Percentiles rank a stretch among this genome's conserved stretches.
Conservation (phyloP, 176 grass and related monocot genomes). For the Oryza glumipatula region DNA sequence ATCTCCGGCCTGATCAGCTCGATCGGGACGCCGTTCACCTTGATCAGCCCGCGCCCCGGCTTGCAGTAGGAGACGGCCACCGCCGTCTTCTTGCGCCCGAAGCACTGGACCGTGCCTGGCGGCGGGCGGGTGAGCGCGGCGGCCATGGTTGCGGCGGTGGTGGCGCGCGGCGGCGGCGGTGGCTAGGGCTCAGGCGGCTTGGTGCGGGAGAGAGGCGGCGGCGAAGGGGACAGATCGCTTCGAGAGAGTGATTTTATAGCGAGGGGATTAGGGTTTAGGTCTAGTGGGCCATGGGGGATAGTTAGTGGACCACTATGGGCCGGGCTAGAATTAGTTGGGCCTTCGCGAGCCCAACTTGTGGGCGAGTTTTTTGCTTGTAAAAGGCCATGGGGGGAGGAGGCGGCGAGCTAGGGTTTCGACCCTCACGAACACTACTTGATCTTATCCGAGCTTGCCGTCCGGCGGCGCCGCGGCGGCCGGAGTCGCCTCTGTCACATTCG, state of each 20-base stretch:
- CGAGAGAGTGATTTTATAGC: constrained; percentile 4
- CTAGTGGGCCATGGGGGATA: background rate
- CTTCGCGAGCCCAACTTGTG: background rate
- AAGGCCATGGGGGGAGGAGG: background rate
- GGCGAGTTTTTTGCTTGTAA: background rate
- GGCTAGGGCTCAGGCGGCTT: constrained; percentile 10
- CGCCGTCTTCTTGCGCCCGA: constrained; percentile 88
- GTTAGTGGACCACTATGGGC: background rate
- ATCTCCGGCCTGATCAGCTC: constrained; percentile 83
- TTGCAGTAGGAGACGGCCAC: constrained; percentile 83
- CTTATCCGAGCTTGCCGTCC: constrained; percentile 4
- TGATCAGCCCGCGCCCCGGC: constrained; percentile 76
- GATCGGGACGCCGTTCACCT: constrained; percentile 81
- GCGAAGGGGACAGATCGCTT: background rate
- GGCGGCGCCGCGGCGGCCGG: constrained; percentile 32
- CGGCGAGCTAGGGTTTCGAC: background rate
- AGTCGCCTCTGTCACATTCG: background rate
- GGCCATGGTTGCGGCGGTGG: constrained; percentile 26
- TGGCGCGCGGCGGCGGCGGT: constrained; percentile 12
- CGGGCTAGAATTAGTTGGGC: background rate
- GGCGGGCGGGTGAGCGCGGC: constrained; percentile 34
- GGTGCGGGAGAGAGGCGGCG: background rate
- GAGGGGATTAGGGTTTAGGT: constrained; percentile 44
- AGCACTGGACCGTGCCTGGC: constrained; percentile 70
- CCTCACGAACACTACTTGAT: constrained; percentile 12